These are phyloP conservation scores for Prunus mume DNA, from an alignment of 306 rosid genomes.

Conservation along the genomic window DNA sequence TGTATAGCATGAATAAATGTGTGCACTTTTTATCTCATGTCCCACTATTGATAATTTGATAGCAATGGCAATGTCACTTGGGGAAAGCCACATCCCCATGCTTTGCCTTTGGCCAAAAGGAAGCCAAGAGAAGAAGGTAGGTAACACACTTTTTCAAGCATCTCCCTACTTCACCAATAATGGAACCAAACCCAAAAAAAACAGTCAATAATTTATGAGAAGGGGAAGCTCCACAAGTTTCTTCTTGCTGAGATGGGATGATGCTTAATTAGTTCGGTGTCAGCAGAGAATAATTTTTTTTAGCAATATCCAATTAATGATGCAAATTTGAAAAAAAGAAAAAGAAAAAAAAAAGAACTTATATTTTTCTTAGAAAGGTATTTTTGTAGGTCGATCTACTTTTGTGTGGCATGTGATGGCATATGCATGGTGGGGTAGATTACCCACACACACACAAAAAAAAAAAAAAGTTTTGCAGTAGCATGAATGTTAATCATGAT, in stretches of 20 bases:
- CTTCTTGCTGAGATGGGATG: background rate
- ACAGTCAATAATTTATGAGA: background rate
- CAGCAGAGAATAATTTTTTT: background rate
- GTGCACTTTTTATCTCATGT: background rate
- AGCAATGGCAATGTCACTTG: conserved; percentile 8
- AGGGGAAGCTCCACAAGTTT: background rate
- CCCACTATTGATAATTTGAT: background rate
- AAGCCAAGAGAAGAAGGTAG: background rate
- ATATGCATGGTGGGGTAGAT: conserved; percentile 22
- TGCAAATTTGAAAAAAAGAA: background rate
- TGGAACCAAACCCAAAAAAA: background rate
- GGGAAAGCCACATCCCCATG: conserved; percentile 1
- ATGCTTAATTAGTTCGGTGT: background rate
- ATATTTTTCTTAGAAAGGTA: background rate
- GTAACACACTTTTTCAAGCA: background rate
- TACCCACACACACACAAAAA: too few relatives aligned
- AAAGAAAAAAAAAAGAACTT: background rate
- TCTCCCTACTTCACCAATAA: background rate
- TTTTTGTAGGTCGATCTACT: background rate
- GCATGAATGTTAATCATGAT: conserved; percentile 29
- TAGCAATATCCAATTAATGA: background rate
- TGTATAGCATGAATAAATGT: background rate
- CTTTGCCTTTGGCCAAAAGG: conserved; percentile 1
- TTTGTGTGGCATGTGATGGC: conserved; percentile 28
- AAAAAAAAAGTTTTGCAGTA: conserved; percentile 5